Percentiles rank a stretch among this genome's conserved stretches.
phyloP scores from a whole-genome alignment of 2,329 filamentous ascomycete species.

The Basipetospora sp. region DNA sequence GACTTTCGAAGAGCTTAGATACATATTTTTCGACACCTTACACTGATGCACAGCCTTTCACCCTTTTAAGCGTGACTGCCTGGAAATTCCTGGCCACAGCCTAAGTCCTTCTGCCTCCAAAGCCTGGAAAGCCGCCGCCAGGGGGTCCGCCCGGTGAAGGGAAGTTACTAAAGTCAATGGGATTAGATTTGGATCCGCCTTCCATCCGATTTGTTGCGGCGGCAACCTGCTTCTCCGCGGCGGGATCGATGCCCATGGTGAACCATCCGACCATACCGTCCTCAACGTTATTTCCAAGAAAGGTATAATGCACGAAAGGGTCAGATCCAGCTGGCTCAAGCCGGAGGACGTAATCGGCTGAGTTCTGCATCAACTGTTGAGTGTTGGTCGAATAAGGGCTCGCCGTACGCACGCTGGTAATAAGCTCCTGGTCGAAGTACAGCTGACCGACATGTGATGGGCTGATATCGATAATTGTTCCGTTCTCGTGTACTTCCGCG shows the following conservation, averaged over 20 bases:
- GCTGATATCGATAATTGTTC: slow-evolving; percentile 33
- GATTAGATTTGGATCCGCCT: neutral
- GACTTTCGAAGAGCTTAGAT: too few relatives aligned
- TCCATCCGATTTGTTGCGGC: neutral
- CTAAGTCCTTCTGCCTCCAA: neutral
- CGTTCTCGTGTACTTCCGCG: slow-evolving; percentile 28
- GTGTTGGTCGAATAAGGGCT: slow-evolving; percentile 31
- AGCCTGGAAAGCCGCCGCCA: neutral
- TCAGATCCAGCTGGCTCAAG: slow-evolving; percentile 35
- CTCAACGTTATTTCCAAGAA: slow-evolving; percentile 34
- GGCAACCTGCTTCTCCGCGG: neutral
- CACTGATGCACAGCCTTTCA: too few relatives aligned
- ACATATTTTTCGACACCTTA: too few relatives aligned
- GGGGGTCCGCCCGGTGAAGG: neutral
- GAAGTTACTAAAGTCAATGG: neutral
- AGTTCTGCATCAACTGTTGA: slow-evolving; percentile 31
- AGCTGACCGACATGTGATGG: slow-evolving; percentile 47
- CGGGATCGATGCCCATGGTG: slow-evolving; percentile 30
- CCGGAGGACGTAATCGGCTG: slow-evolving; percentile 32
- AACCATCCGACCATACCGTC: slow-evolving; percentile 42
- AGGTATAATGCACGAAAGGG: slow-evolving; percentile 42
- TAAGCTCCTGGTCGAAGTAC: slow-evolving; percentile 44
- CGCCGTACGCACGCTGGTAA: slow-evolving; percentile 30
- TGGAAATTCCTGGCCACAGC: neutral
- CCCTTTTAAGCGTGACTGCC: too few relatives aligned